Evolutionary conservation across 768 basidiomycete genomes (phyloP), one percentile per base, ranked within the genome.

Genomic region (Mycena leptocephala): DNA sequence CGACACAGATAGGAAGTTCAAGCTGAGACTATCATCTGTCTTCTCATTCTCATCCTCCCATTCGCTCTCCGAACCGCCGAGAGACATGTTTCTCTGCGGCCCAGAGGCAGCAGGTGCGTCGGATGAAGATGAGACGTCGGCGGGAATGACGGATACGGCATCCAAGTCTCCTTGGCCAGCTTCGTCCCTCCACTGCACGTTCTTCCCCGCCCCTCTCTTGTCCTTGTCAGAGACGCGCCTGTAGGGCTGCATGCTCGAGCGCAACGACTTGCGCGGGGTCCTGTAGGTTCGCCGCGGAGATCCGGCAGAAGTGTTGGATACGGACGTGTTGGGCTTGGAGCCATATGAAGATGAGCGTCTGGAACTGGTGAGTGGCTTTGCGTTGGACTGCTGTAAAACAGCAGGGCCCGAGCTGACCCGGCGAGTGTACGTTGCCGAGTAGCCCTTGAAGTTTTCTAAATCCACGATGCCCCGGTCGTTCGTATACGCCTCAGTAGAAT

Each of bases 21-120:
- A 72, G 77, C 88, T 91, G 79, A 94, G 81, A 81, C 93, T 95
- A 63, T 95, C 95, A 10, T 97, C 95, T 1, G 94, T 95, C 85
- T 91, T 94, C 81, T 96, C 95, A 79, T 93, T 92, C 80, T 96
- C 96, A 81, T 96, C 95, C 84, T 96, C 95, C 95, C 96, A 96
- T 71, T 97, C 95, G 82, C 94, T 95, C 79, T 96, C 95, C 7
- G 94, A 95, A 8, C 92, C 89, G 58, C 92, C 90, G 28, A 89
- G 83, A 5, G 93, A 92, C 39, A 85, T 82, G 70, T 83, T 88
- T 72, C 92, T 86, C 22, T 82, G 83, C 18, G 87, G 78, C 6
- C 80, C 75, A 41, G 76, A 76, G 4, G 66, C 69, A 41, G 72
- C 77, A n/a, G 78, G 79, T 39, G 79, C 78, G 24, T 79, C 82